Base-by-base conservation (phyloP, 1,139 yeast genomes). In the Nakaseomyces kungkrabaensis region DNA sequence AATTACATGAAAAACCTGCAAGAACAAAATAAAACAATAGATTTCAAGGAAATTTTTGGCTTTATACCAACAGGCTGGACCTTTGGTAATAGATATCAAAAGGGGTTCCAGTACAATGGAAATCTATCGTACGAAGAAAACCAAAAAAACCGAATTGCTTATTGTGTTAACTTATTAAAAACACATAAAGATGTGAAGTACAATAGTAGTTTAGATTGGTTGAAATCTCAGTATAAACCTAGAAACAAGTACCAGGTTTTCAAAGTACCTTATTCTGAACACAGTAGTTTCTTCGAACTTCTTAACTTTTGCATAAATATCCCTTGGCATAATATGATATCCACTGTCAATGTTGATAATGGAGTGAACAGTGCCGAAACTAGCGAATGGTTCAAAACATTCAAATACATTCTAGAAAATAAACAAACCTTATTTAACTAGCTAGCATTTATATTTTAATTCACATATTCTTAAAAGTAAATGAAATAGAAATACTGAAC, bases 41-140 rank as follows among this genome's bases (percentile, higher is more conserved):
- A 40, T 10, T 27, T 33, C 27, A 79, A 77, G 51, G 71, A 82
- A 34, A 74, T 85, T 46, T 71, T 85, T 26, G 89, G 85, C 0
- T 65, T 85, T 32, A 67, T 79, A 37, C 96, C 97, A 0, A 88
- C 97, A 0, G 97, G 97, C 0, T 90, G 97, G 97, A 72, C 87
- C 1, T 82, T 78, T 62, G 59, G 57, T 25, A 59, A 57, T 49
- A 45, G 48, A 47, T 50, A 11, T 9, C 43, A 46, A n/a, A 37
- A 38, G 22, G 29, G 17, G 5, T 38, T 31, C 25, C 44, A 46
- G n/a, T 24, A 46, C 9, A 32, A 38, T 38, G 53, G 52, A 22
- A 48, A 48, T 34, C 51, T 52, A 27, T 41, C 44, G 5, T 41
- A 41, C n/a, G 44, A 41, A 24, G 44, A 41, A 9, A 41, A 41